Evolutionary conservation across 352 stramenopile species (phyloP).

Genomic region (Globisporangium barbulae): DNA sequence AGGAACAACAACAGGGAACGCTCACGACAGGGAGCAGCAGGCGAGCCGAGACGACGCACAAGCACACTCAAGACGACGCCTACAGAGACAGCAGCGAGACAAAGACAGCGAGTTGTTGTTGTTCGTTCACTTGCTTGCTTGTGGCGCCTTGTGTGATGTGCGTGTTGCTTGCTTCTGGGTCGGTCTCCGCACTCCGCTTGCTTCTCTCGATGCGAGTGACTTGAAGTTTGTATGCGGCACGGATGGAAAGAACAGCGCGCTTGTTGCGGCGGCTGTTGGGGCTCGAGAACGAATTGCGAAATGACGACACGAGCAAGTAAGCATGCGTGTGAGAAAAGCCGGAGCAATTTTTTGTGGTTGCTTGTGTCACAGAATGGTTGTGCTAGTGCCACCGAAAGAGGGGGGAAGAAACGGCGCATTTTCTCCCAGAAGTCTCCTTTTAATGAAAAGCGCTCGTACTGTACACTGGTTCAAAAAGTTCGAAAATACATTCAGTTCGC

Average conservation of each 20-base stretch:
- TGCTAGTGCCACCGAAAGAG: too few species aligned
- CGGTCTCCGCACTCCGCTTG: neutral
- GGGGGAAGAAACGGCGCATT: too few species aligned
- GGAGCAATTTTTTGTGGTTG: neutral
- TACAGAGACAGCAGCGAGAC: neutral
- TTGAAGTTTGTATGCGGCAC: constrained; percentile 5
- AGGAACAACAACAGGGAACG: too few species aligned
- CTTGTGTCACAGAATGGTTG: neutral
- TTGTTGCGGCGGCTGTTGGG: constrained; percentile 5
- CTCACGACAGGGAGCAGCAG: neutral
- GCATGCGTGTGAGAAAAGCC: neutral
- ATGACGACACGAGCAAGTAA: neutral
- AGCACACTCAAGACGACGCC: neutral
- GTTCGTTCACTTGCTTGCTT: neutral
- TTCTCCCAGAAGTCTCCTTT: too few species aligned
- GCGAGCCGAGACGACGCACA: constrained; percentile 1
- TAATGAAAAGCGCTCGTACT: too few species aligned
- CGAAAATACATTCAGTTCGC: constrained; percentile 3
- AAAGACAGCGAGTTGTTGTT: neutral
- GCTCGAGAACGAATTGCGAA: constrained; percentile 9
- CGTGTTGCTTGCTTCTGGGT: neutral
- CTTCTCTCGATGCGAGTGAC: neutral
- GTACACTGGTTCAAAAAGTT: neutral
- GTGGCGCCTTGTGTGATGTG: neutral
- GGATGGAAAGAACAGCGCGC: neutral